Evolutionary conservation across 2,329 filamentous ascomycete species (phyloP), one percentile per base, ranked within the genome.

Genomic region (Dactylellina leptospora): DNA sequence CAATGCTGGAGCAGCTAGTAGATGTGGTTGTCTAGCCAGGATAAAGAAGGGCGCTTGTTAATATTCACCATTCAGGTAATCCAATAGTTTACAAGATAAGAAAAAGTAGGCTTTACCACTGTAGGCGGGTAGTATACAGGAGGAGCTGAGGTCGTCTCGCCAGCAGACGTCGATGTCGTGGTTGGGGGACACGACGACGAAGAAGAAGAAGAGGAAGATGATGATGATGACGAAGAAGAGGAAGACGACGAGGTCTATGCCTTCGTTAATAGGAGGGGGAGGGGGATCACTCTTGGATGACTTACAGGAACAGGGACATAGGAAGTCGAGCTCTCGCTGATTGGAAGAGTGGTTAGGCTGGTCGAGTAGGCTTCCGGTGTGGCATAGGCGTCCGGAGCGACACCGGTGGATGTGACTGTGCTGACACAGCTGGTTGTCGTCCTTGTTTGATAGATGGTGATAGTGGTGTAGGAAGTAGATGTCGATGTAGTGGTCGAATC

Each of bases 191-290:
- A 36, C n/a, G 47, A 53, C 10, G 59, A 44, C 18, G 47, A 33
- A 23, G n/a, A n/a, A n/a, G n/a, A 38, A 38, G 33, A 38, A 10
- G 33, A 38, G 16, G 33, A 38, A 38, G 28, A 6, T 33, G 56
- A 20, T 28, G 25, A n/a, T 2, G 40, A 25, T 6, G 42, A 48
- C 2, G 55, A 62, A 23, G 27, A 44, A 45, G 50, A 54, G 13
- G 45, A 53, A 9, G 33, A 42, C 20, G 58, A 63, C 58, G 56
- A 63, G 51, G 56, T 58, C 58, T 70, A 42, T 55, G 55, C 45
- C 66, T 63, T 63, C 66, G 51, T 71, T 71, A 71, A 71, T 71
- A 71, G 4, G 66, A 59, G 58, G 58, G 66, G 66, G 47, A 38
- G 28, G 58, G 64, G 44, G 4, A 33, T 51, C 9, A 11, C 25